A percentile compares a stretch with the other conserved stretches of the same genome.
These are phyloP conservation scores for Arxiozyma heterogenica DNA, from an alignment of 1,139 yeast species.

Conservation along the genomic window DNA sequence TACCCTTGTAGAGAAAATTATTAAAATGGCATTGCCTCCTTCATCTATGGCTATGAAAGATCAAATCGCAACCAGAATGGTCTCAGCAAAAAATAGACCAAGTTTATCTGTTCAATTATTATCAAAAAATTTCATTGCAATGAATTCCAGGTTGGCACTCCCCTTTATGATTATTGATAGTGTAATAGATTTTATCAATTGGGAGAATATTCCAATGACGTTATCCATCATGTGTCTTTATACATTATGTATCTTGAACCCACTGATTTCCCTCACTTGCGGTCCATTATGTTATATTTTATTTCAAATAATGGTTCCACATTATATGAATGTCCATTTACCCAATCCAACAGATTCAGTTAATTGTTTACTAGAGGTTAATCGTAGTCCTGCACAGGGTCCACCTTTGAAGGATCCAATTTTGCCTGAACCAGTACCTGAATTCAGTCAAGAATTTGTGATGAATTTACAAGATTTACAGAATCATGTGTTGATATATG, in stretches of 20 bases:
- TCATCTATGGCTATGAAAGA: constrained; percentile 36
- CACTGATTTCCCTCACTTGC: constrained; percentile 42
- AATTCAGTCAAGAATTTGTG: constrained; percentile 67
- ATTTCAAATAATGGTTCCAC: constrained; percentile 57
- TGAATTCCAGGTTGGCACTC: constrained; percentile 55
- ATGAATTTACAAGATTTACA: constrained; percentile 77
- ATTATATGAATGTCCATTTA: constrained; percentile 41
- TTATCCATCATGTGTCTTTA: constrained; percentile 46
- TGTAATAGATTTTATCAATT: constrained; percentile 44
- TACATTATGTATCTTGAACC: constrained; percentile 56
- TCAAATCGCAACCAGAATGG: constrained; percentile 41
- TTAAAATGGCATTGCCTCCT: constrained; percentile 64
- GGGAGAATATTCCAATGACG: constrained; percentile 60
- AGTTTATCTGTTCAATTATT: constrained; percentile 58
- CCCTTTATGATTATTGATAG: constrained; percentile 54
- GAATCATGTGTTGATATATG: constrained; percentile 67
- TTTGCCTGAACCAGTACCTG: constrained; percentile 68
- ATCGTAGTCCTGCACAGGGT: constrained; percentile 50
- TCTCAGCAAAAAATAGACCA: constrained; percentile 56
- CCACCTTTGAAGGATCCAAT: constrained; percentile 41
- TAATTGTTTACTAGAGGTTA: constrained; percentile 27
- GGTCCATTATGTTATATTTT: constrained; percentile 49
- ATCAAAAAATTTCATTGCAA: constrained; percentile 58
- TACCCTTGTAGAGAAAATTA: constrained; percentile 57
- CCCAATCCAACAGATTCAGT: constrained; percentile 24